A percentile compares a stretch with the other conserved stretches of the same genome.
Evolutionary conservation across 2,329 filamentous ascomycete genomes (phyloP).

Genomic region (Neonectria ditissima): DNA sequence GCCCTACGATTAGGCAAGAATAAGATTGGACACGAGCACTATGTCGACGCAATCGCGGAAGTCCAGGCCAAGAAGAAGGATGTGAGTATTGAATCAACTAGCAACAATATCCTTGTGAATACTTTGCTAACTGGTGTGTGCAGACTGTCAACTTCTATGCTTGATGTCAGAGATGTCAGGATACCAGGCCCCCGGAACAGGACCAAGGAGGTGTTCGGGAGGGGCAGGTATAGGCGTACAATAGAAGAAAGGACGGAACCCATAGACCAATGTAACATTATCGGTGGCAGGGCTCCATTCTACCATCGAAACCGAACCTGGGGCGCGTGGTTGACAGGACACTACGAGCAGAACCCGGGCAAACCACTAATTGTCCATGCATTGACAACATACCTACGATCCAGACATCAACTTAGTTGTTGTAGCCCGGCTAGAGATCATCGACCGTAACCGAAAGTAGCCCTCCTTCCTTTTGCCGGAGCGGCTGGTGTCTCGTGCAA

Average conservation of each 20-base stretch:
- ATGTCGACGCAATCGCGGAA: slow-evolving; percentile 97
- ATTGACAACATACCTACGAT: neutral
- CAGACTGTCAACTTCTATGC: slow-evolving; percentile 71
- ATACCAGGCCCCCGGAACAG: slow-evolving; percentile 9
- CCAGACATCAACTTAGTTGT: no score
- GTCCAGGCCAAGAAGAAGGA: slow-evolving; percentile 98
- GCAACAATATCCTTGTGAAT: neutral
- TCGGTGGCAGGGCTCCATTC: slow-evolving; percentile 26
- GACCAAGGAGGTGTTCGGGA: slow-evolving; percentile 12
- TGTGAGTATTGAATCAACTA: slow-evolving; percentile 56
- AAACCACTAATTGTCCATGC: neutral
- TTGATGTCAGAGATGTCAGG: slow-evolving; percentile 45
- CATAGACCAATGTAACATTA: slow-evolving; percentile 47
- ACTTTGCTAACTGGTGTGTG: slow-evolving; percentile 29
- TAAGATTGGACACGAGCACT: slow-evolving; percentile 98
- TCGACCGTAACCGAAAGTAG: no score
- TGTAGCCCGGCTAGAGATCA: no score
- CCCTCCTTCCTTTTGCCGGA: no score
- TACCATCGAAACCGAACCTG: neutral
- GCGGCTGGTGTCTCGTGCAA: no score
- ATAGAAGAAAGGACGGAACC: slow-evolving; percentile 35
- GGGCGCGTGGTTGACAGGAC: neutral
- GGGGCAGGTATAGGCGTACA: slow-evolving; percentile 31
- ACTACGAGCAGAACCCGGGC: no score
- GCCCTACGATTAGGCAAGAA: slow-evolving; percentile 92